Percentiles rank a stretch among this genome's conserved stretches.
Evolutionary conservation across 495 filamentous ascomycete species (phyloP).

Genomic region (Margaritispora aquatica): DNA sequence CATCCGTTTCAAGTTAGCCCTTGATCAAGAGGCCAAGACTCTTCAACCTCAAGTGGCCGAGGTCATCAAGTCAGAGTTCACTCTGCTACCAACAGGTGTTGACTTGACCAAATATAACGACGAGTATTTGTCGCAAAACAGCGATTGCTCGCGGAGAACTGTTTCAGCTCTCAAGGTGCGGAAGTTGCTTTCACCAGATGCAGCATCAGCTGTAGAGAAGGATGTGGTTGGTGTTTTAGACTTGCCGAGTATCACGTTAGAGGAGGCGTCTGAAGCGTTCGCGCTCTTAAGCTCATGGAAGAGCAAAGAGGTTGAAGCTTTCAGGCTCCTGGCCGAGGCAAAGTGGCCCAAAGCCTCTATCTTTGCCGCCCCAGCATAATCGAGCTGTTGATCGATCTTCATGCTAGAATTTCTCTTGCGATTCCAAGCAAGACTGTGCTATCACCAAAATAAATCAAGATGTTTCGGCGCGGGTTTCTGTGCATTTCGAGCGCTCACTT

Average conservation of each 20-base stretch:
- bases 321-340: conserved; percentile 54
- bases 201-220: conserved; percentile 51
- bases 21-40: conserved; percentile 44
- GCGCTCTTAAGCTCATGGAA: conserved; percentile 54
- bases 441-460: background rate
- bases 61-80: conserved; percentile 60
- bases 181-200: conserved; percentile 50
- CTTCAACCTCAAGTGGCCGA: conserved; percentile 56
- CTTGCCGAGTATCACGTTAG: conserved; percentile 44
- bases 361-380: conserved; percentile 33
- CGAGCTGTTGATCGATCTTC: background rate
- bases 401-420: background rate
- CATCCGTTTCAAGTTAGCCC: conserved; percentile 58
- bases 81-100: conserved; percentile 48
- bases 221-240: conserved; percentile 53
- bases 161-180: conserved; percentile 56
- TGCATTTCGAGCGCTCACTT: background rate
- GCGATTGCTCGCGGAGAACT: conserved; percentile 55
- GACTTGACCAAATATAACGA: conserved; percentile 63
- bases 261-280: conserved; percentile 55
- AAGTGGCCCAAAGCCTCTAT: conserved; percentile 68
- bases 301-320: conserved; percentile 48
- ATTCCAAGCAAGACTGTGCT: background rate
- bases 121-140: conserved; percentile 55
- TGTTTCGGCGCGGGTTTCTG: background rate